Evolutionary conservation across 352 stramenopile species (phyloP), one percentile per base, ranked within the genome.

Genomic region (Pythium oligandrum): DNA sequence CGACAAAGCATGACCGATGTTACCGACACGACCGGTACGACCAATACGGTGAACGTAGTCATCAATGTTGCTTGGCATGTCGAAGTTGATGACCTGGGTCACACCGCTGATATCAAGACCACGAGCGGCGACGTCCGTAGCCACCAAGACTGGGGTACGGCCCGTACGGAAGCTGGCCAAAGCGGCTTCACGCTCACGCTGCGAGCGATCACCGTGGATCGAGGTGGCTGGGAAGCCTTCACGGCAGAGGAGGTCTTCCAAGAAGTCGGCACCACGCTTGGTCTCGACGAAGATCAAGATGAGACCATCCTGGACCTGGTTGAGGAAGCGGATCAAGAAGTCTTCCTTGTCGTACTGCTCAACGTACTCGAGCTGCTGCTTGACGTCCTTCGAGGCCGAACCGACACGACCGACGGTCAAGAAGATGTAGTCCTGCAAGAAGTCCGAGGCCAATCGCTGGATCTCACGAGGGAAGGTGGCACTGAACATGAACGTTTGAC

Each of bases 401-500:
- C 97, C 97, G 33, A 99, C 97, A 67, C 97, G 86, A 50, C 98
- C 98, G 6, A 99, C 96, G 11, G 96, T 98, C 36, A 99, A 68
- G 74, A 99, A 99, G 64, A 99, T 96, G 72, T 99, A 99, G 71
- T 99, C 93, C 37, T 86, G 70, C 71, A 99, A 73, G 72, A 99
- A 99, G 67, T 99, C 97, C 26, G 84, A 88, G 2, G 98, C 98
- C 4, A 98, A 76, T 33, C 89, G 85, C 79, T 98, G 94, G 57
- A 98, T 98, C 63, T 98, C 93, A 30, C 88, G 78, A 8, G 97
- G 97, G 77, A 99, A 99, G n/a, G 98, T 99, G 2, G 98, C 98
- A 67, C 83, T 98, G 69, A 99, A 99, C 96, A 99, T 98, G 76
- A 99, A 98, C 31, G 96, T 99, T 73, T 99, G 97, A 40, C 97